Base-by-base conservation (phyloP, 352 stramenopile species). In the Phytophthora pini region DNA sequence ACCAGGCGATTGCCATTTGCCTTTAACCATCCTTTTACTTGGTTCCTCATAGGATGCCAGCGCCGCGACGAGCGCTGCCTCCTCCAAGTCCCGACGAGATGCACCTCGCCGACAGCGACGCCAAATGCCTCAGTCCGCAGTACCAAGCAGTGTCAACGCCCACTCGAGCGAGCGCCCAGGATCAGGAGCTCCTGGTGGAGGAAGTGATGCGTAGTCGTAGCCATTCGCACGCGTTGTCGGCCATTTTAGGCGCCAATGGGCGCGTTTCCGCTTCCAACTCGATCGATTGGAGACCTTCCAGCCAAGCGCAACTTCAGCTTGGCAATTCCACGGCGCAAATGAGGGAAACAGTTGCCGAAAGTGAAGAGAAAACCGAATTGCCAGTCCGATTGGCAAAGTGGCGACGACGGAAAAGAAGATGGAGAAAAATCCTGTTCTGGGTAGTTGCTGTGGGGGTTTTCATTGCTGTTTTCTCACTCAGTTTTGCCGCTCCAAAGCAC, bases 161-260 rank as follows among this genome's bases (percentile, higher is more conserved):
- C n/a, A 73, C 56, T 12, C 13, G 45, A 29, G 50, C 31, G 40
- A 68, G 58, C 27, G 26, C 45, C 2, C 52, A 64, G 9, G 66
- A 79, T 6, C 11, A 56, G 4, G 60, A 68, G 4, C 17, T 66
- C 1, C 7, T 68, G 17, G 15, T 26, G 12, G 66, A 63, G 12
- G 53, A 48, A 22, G 43, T 45, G 10, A 40, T 26, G 1, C 68
- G 67, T n/a, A 69, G 51, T 54, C 75, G 51, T 43, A 78, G 72
- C 27, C 75, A 84, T 39, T 76, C 75, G n/a, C 78, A 87, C 46
- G 68, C 77, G 0, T 51, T 87, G 32, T 84, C 78, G 6, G 67
- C 52, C 15, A 80, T 82, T 20, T 38, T 87, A 24, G 75, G 75
- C 3, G 77, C 60, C 8, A 66, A 61, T 46, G 48, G 60, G 29